A percentile compares a stretch with the other conserved stretches of the same genome.
Evolutionary conservation across 306 rosid species (phyloP).

Genomic region (Mimosa bimucronata): DNA sequence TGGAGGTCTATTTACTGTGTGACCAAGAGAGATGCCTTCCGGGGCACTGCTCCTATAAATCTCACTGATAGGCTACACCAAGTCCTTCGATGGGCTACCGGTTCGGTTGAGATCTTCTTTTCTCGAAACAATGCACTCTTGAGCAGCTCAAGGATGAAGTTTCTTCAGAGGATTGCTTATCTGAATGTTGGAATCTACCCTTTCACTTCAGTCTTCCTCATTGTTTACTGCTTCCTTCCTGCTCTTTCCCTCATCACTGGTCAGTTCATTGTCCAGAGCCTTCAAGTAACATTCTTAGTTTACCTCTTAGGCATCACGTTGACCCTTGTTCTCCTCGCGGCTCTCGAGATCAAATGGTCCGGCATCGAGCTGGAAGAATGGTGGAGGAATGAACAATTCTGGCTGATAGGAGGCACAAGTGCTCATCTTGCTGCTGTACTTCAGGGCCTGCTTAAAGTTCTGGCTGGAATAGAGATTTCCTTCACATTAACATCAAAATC

Average conservation of each 20-base stretch:
- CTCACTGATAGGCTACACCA: constrained; percentile 80
- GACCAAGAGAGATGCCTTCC: constrained; percentile 78
- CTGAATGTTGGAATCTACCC: constrained; percentile 83
- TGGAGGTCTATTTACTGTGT: constrained; percentile 80
- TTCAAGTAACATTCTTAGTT: constrained; percentile 57
- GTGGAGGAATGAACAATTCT: constrained; percentile 90
- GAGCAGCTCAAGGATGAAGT: constrained; percentile 60
- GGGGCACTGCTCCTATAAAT: constrained; percentile 83
- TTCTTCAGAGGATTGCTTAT: constrained; percentile 72
- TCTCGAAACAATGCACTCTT: constrained; percentile 76
- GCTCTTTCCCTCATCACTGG: constrained; percentile 77
- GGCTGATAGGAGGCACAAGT: constrained; percentile 89
- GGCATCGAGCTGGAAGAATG: constrained; percentile 73
- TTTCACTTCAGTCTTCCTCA: constrained; percentile 75
- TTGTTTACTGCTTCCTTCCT: constrained; percentile 82
- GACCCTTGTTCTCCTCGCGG: constrained; percentile 68
- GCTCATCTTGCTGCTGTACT: constrained; percentile 82
- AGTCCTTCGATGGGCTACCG: constrained; percentile 89
- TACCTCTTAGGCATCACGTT: constrained; percentile 73
- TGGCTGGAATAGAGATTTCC: constrained; percentile 79
- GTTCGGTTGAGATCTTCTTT: constrained; percentile 83
- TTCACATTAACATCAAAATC: constrained; percentile 83
- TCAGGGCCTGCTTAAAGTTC: constrained; percentile 73
- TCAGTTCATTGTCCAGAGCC: constrained; percentile 68
- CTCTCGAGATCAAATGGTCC: constrained; percentile 78